Evolutionary conservation across 345 rosid species (phyloP).

Genomic region (Pugionium dolabratum): DNA sequence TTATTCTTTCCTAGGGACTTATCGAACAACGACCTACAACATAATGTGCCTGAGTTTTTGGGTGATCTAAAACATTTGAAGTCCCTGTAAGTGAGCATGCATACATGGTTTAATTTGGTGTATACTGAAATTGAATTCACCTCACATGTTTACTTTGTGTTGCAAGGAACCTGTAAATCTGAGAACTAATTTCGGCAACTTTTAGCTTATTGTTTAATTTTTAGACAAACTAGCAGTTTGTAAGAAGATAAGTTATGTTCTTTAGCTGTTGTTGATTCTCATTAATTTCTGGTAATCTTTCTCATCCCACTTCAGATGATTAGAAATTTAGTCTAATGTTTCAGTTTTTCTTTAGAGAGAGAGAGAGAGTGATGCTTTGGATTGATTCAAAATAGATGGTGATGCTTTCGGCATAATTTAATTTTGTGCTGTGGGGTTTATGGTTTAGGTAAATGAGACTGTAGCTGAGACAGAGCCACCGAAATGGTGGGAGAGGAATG

Average conservation of each 20-base stretch:
- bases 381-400: background rate
- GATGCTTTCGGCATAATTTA: background rate
- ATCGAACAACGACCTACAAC: too few relatives aligned
- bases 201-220: background rate
- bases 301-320: background rate
- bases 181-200: background rate
- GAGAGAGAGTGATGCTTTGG: constrained; percentile 4
- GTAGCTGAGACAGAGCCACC: constrained; percentile 73
- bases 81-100: too few relatives aligned
- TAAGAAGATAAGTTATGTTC: constrained; percentile 13
- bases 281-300: background rate
- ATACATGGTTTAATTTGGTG: too few relatives aligned
- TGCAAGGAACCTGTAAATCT: background rate
- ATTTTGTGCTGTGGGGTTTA: constrained; percentile 22
- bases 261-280: constrained; percentile 10
- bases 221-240: constrained; percentile 2
- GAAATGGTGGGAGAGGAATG: constrained; percentile 94
- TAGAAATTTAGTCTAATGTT: constrained; percentile 12
- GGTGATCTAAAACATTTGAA: too few relatives aligned
- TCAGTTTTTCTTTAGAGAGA: background rate
- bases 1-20: too few relatives aligned
- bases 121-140: too few relatives aligned
- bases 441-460: constrained; percentile 30
- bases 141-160: too few relatives aligned
- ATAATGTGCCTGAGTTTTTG: too few relatives aligned